Percentiles rank a stretch among this genome's conserved stretches.
phyloP scores from a whole-genome alignment of 2,329 filamentous ascomycete genomes.

The Zasmidium cellare region DNA sequence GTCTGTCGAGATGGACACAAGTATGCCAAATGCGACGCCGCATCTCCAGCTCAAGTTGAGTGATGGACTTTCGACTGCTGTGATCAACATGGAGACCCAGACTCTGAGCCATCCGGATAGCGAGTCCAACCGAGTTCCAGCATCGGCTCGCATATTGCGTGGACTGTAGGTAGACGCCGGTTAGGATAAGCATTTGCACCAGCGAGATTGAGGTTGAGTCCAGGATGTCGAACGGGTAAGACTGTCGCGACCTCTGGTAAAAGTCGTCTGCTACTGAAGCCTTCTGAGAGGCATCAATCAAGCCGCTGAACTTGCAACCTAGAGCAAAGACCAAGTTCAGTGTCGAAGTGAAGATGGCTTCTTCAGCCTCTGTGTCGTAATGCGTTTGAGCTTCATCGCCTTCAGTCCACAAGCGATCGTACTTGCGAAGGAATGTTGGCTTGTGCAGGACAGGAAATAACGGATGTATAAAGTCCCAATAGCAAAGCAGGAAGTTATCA shows the following conservation, averaged over 20 bases:
- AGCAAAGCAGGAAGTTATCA: constrained; percentile 28
- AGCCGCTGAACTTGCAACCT: constrained; percentile 26
- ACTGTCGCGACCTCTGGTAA: constrained; percentile 27
- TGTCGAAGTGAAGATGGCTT: constrained; percentile 26
- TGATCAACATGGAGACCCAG: constrained; percentile 67
- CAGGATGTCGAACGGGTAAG: constrained; percentile 27
- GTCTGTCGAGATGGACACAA: constrained; percentile 35
- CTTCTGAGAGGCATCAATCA: constrained; percentile 25
- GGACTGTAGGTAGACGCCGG: constrained; percentile 26
- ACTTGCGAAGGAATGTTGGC: constrained; percentile 26
- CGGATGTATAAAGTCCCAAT: constrained; percentile 30
- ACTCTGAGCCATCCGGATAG: constrained; percentile 65
- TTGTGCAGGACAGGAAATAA: constrained; percentile 29
- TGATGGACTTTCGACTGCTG: constrained; percentile 50
- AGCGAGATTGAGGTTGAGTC: constrained; percentile 26
- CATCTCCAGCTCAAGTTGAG: constrained; percentile 67
- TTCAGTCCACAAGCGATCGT: constrained; percentile 24
- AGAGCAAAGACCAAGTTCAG: constrained; percentile 29
- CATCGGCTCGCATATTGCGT: constrained; percentile 28
- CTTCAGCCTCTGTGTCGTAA: constrained; percentile 22
- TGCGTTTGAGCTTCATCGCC: constrained; percentile 7
- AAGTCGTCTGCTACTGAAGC: constrained; percentile 27
- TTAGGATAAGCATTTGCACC: constrained; percentile 28
- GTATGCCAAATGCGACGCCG: constrained; percentile 61
- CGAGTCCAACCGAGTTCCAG: constrained; percentile 32